Percentiles rank a stretch among this genome's conserved stretches.
phyloP scores from a whole-genome alignment of 2,329 filamentous ascomycete genomes.

The Pseudopithomyces maydicus region DNA sequence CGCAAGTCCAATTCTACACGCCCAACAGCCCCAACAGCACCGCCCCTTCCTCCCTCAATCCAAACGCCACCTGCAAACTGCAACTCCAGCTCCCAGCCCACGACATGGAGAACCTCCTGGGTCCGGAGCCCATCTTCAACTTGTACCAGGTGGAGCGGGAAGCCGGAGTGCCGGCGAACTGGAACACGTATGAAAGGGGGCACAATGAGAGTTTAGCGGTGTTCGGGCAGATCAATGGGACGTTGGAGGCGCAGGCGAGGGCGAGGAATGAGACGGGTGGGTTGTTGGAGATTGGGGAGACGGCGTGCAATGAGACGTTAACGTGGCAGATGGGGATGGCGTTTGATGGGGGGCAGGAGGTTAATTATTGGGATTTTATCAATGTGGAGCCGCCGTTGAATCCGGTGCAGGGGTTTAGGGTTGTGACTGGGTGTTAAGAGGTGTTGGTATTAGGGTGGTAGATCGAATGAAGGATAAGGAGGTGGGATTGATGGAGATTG shows the following conservation, averaged over 20 bases:
- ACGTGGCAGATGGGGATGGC: constrained; percentile 38
- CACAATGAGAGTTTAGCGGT: constrained; percentile 6
- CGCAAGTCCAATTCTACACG: constrained; percentile 25
- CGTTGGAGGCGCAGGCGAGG: constrained; percentile 16
- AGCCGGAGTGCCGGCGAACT: constrained; percentile 20
- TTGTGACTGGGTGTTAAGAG: constrained; percentile 31
- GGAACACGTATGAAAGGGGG: constrained; percentile 25
- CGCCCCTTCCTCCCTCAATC: not conserved
- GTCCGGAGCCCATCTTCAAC: constrained; percentile 29
- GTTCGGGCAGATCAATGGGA: constrained; percentile 31
- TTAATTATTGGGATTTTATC: constrained; percentile 37
- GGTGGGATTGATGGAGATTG: not conserved
- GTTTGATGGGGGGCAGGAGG: constrained; percentile 19
- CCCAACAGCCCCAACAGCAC: constrained; percentile 6
- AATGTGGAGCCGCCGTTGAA: constrained; percentile 28
- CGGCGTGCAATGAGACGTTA: constrained; percentile 31
- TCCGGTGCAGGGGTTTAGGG: constrained; percentile 33
- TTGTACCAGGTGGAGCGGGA: constrained; percentile 29
- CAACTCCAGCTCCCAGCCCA: constrained; percentile 29
- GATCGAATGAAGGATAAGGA: not conserved
- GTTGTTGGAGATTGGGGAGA: constrained; percentile 21
- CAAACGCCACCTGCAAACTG: constrained; percentile 29
- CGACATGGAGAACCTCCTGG: constrained; percentile 18
- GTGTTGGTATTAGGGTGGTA: not conserved
- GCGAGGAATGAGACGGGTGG: constrained; percentile 20